Percentiles rank a stretch among this genome's conserved stretches.
These are phyloP conservation scores for Tuber aestivum DNA, from an alignment of 495 filamentous ascomycete species.

Conservation along the genomic window DNA sequence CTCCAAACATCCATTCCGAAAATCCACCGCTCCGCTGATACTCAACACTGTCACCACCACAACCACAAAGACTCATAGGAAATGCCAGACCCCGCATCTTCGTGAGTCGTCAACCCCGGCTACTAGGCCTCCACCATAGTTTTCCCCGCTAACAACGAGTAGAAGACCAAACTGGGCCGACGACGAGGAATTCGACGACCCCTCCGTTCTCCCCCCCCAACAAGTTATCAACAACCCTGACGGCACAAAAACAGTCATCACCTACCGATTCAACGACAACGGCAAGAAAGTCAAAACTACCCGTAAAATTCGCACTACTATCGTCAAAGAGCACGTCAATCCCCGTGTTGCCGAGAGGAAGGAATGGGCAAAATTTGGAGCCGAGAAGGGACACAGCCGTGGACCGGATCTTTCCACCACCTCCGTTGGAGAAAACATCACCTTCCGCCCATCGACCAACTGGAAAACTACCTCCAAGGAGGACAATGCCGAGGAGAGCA, in stretches of 20 bases:
- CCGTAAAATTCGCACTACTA: slow-evolving; percentile 82
- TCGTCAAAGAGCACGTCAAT: slow-evolving; percentile 86
- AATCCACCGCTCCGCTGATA: background rate
- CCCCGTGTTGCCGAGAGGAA: slow-evolving; percentile 91
- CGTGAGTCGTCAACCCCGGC: background rate
- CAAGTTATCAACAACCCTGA: slow-evolving; percentile 92
- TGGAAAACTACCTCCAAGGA: slow-evolving; percentile 85
- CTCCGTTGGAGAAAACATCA: slow-evolving; percentile 91
- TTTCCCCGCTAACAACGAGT: background rate
- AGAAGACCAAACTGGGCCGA: slow-evolving; percentile 79
- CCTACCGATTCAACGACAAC: slow-evolving; percentile 83
- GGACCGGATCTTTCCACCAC: slow-evolving; percentile 80
- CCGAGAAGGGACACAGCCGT: slow-evolving; percentile 63
- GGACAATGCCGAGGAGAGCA: slow-evolving; percentile 68
- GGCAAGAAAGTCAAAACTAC: slow-evolving; percentile 95
- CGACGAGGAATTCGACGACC: slow-evolving; percentile 84
- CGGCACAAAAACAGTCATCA: slow-evolving; percentile 89
- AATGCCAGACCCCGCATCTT: background rate
- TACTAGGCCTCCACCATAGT: background rate
- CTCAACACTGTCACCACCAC: background rate
- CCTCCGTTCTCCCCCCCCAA: slow-evolving; percentile 70
- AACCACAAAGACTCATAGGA: background rate
- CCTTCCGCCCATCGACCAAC: slow-evolving; percentile 81
- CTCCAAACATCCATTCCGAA: background rate
- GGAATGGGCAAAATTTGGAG: slow-evolving; percentile 86